Evolutionary conservation across 179 eudicot species (phyloP).

Genomic region (Vitellaria paradoxa): DNA sequence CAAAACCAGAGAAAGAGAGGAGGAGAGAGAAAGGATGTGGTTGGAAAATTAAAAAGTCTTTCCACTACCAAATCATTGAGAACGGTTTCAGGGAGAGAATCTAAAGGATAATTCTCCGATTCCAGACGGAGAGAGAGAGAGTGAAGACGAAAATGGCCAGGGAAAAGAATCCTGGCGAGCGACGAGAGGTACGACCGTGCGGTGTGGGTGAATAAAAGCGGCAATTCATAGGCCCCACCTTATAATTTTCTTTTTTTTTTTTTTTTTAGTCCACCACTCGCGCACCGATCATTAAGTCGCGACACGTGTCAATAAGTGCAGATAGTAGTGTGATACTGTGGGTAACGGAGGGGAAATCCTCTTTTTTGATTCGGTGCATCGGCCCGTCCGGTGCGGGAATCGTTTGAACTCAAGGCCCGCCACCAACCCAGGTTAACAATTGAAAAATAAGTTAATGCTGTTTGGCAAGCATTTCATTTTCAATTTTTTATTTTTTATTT

Average conservation of each 20-base stretch:
- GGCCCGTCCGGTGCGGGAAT: too few species aligned
- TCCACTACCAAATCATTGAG: background rate
- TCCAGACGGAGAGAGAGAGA: constrained; percentile 5
- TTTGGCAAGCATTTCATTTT: too few species aligned
- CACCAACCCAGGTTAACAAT: too few species aligned
- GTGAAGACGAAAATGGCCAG: background rate
- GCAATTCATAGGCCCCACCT: background rate
- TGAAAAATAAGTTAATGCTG: too few species aligned
- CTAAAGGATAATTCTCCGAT: constrained; percentile 10
- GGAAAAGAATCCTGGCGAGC: background rate
- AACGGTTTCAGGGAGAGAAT: background rate
- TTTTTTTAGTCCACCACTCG: background rate
- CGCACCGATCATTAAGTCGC: background rate
- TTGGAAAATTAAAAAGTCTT: background rate
- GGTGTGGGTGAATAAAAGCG: constrained; percentile 4
- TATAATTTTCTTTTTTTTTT: too few species aligned
- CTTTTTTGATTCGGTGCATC: too few species aligned
- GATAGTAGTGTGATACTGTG: too few species aligned
- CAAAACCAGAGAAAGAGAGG: background rate
- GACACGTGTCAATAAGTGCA: background rate
- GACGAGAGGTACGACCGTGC: background rate
- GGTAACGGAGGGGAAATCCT: too few species aligned
- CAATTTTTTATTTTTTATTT: too few species aligned
- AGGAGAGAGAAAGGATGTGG: background rate
- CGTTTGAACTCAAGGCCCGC: too few species aligned